Base-by-base conservation (phyloP, 768 basidiomycete genomes). In the Naganishia randhawae region DNA sequence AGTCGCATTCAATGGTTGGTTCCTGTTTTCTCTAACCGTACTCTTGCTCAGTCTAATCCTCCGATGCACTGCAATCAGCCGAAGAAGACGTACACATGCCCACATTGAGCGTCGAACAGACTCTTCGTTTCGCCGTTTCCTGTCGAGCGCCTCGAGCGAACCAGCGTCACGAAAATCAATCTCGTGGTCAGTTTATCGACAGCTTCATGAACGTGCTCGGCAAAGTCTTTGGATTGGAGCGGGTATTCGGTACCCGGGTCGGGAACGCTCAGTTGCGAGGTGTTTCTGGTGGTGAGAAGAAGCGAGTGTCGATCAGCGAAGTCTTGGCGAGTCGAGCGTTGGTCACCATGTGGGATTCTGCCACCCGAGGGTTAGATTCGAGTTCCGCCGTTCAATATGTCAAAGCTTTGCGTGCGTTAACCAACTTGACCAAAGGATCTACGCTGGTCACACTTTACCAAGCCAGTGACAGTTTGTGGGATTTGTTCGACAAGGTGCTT, bases 301-400 rank as follows among this genome's bases (percentile, higher is more conserved):
- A 83, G 75, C 80, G 82, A 45, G 82, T 83, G 35, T 81, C 81
- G 8, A 82, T 82, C 68, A 80, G 80, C 22, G 82, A 83, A 71
- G 79, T 80, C 73, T 78, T 80, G 70, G 76, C 74, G 41, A 69
- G 75, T 48, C 74, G 73, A 31, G 78, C 77, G 35, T 73, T 73
- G 33, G 71, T 82, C 51, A 75, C 71, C 35, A 74, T 77, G n/a
- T 83, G 80, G 80, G 77, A 77, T 63, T 90, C 88, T 75, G 87
- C 88, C 0, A 92, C 90, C 2, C 70, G 73, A 52, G 74, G 78
- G 73, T 73, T 79, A 35, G 78, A 80, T 65, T 89, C 91, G 0
- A 90, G 89, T 2, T 93, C 92, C 6, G 92, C 92, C 0, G 82
- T 92, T 50, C 92, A 95, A 74, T 94, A 90, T 72, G 86, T 85